Conservation (phyloP, 2,329 filamentous ascomycete species). For the Colletotrichum liaoningense region DNA sequence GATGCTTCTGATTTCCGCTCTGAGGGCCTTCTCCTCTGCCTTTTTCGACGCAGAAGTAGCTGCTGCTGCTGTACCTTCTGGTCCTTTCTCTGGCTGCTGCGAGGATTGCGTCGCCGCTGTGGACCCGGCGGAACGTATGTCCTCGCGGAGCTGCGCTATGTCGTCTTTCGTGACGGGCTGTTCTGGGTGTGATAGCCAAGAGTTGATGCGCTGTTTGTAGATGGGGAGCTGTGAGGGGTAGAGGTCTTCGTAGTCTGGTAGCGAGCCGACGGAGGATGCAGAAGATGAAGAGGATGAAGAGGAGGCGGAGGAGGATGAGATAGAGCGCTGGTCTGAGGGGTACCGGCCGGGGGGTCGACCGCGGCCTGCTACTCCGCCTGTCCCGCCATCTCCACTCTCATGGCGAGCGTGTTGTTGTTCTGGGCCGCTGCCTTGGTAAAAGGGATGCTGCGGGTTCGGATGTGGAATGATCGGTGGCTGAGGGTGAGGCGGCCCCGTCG, state of each 20-base stretch:
- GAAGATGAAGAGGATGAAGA: constrained; percentile 50
- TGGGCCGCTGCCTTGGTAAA: constrained; percentile 12
- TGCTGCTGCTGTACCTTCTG: not conserved
- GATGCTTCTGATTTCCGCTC: constrained; percentile 57
- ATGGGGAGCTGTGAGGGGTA: constrained; percentile 59
- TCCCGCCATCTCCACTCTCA: constrained; percentile 17
- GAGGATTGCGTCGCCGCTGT: not conserved
- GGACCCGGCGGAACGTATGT: constrained; percentile 1
- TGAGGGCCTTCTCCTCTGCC: constrained; percentile 50
- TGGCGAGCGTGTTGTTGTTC: constrained; percentile 12
- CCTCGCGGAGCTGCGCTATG: constrained; percentile 43
- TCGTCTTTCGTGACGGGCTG: constrained; percentile 59
- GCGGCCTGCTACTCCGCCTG: constrained; percentile 10
- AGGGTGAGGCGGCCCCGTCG: not conserved
- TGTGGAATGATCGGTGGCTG: not conserved
- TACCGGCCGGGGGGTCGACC: constrained; percentile 34
- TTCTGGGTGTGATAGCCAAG: constrained; percentile 63
- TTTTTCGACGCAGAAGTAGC: constrained; percentile 3
- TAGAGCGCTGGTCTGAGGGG: constrained; percentile 40
- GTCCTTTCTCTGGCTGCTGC: not conserved
- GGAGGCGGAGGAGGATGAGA: constrained; percentile 48
- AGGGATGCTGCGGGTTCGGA: constrained; percentile 25
- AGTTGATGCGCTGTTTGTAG: constrained; percentile 54
- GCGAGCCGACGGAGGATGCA: constrained; percentile 59
- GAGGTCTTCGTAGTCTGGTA: constrained; percentile 65